Conservation (phyloP, 2,329 filamentous ascomycete genomes). For the Penicillium nordicum region DNA sequence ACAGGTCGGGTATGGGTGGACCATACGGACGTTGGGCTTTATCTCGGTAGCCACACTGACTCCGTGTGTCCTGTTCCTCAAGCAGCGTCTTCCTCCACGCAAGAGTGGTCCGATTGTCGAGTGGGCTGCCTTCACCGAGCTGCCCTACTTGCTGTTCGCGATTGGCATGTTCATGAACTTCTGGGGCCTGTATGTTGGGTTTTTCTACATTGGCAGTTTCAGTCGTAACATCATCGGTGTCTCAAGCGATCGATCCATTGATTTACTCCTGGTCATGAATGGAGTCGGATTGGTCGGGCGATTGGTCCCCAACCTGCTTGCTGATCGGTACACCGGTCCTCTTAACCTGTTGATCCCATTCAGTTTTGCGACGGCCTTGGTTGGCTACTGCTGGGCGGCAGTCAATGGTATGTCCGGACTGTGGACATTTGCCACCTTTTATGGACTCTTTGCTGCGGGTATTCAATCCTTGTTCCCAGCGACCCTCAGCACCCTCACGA, state of each 20-base stretch:
- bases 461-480: constrained; percentile 67
- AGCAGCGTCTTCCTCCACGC: constrained; percentile 49
- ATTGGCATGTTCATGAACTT: constrained; percentile 47
- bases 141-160: constrained; percentile 45
- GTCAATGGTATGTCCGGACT: constrained; percentile 51
- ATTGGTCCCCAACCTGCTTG: constrained; percentile 56
- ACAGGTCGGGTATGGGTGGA: constrained; percentile 62
- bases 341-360: constrained; percentile 60
- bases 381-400: constrained; percentile 57
- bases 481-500: constrained; percentile 54
- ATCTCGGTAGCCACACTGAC: constrained; percentile 52
- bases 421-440: constrained; percentile 61
- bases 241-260: constrained; percentile 49
- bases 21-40: constrained; percentile 60
- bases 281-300: constrained; percentile 59
- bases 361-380: constrained; percentile 40
- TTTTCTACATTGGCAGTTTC: constrained; percentile 48
- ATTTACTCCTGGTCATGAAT: constrained; percentile 64
- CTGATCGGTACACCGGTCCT: constrained; percentile 56
- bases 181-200: constrained; percentile 54
- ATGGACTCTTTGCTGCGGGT: constrained; percentile 61
- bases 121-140: constrained; percentile 50
- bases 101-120: constrained; percentile 53
- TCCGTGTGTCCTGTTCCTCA: constrained; percentile 45
- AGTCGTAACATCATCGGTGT: constrained; percentile 40